Evolutionary conservation across 2,329 filamentous ascomycete genomes (phyloP).

Genomic region (Colletotrichum costaricense): DNA sequence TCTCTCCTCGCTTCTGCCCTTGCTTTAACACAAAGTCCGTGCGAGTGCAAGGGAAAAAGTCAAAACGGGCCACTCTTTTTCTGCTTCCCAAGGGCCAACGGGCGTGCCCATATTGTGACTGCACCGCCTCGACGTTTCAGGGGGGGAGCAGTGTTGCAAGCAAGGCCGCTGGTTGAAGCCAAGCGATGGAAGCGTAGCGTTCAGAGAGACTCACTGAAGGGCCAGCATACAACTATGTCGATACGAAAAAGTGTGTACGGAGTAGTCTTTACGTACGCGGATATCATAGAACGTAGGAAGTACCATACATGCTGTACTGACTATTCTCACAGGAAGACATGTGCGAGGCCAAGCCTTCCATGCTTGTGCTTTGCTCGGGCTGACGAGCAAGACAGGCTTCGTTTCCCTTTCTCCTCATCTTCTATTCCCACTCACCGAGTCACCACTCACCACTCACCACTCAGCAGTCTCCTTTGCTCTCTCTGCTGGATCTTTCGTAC

Average conservation of each 20-base stretch:
- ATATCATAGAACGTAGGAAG: neutral
- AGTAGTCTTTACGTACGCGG: neutral
- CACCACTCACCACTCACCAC: neutral
- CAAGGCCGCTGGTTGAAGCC: constrained; percentile 18
- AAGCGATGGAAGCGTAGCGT: neutral
- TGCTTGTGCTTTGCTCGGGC: neutral
- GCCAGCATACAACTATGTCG: neutral
- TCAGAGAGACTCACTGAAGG: neutral
- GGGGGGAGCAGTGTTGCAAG: constrained; percentile 27
- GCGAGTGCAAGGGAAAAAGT: constrained; percentile 16
- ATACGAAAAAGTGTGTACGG: neutral
- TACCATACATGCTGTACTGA: neutral
- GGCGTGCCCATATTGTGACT: constrained; percentile 8
- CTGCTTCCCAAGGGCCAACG: neutral
- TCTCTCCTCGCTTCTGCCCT: neutral
- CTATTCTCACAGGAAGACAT: neutral
- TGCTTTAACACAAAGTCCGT: constrained; percentile 12
- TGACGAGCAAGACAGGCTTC: neutral
- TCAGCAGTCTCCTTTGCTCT: neutral
- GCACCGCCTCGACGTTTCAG: constrained; percentile 31
- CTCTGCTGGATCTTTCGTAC: too few relatives aligned
- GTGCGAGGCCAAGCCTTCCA: neutral
- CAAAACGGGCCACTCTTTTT: constrained; percentile 20
- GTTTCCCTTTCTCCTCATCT: neutral
- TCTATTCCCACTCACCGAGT: neutral